Evolutionary conservation across 805 yeast genomes (phyloP), one percentile per base, ranked within the genome.

Genomic region (Cyberlindnera mrakii): DNA sequence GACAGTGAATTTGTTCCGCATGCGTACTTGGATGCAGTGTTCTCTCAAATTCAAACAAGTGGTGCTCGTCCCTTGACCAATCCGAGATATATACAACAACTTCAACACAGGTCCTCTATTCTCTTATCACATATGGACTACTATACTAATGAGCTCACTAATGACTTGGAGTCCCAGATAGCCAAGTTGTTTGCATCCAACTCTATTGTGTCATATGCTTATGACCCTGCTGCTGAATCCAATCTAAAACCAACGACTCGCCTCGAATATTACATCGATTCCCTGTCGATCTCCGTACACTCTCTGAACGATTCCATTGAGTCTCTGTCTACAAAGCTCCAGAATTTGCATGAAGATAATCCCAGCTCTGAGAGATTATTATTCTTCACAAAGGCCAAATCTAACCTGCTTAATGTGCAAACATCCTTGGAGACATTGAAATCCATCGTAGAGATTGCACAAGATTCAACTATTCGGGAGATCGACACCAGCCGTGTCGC

Each of bases 1-100:
- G 86, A 82, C 48, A 75, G 72, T 17, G 77, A 74, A 20, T 83
- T 82, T 55, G 77, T 74, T 15, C 84, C 88, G 1, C 74, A 77
- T 42, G 77, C 76, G 33, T 84, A 75, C 52, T 71, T 84, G 16
- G 86, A 84, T 56, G 80, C 84, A 3, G 62, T 83, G 14, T 71
- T 78, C 46, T 41, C 52, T 33, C 30, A 41, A 32, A 20, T 66
- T 18, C 32, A 31, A 20, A 3, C 74, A 37, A 61, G 71, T 16
- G 65, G 42, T 8, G n/a, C 33, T 8, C 19, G 72, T 3, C 48
- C 43, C 5, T 31, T 47, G 17, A 44, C 47, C 4, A 43, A 42
- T 15, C 39, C 53, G 4, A 65, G 67, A 45, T 61, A 71, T 17
- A 39, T 49, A 54, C 66, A 43, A 13, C 60, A 67, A 23, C 59